phyloP scores from a whole-genome alignment of 768 basidiomycete genomes.

The Russula virescens region DNA sequence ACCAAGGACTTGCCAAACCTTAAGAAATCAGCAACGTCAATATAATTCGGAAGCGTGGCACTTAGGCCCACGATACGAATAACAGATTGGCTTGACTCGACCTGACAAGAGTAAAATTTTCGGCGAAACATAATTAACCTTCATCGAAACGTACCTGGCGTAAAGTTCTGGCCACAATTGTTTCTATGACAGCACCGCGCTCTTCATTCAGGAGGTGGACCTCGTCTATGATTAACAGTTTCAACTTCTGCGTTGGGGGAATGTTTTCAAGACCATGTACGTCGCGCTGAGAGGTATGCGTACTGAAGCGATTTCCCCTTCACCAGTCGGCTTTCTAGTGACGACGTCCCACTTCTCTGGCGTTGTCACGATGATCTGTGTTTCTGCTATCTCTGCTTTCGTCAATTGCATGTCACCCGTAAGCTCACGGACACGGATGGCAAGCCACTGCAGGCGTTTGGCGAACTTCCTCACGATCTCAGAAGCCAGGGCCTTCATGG shows the following conservation, averaged over 20 bases:
- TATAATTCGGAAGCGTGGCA: slow-evolving; percentile 94
- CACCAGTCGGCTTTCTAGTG: slow-evolving; percentile 92
- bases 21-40: slow-evolving; percentile 93
- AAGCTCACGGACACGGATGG: slow-evolving; percentile 80
- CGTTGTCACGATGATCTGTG: slow-evolving; percentile 97
- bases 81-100: slow-evolving; percentile 92
- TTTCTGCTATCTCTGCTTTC: slow-evolving; percentile 86
- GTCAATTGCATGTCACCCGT: slow-evolving; percentile 94
- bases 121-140: neutral
- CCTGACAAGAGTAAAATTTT: slow-evolving; percentile 40
- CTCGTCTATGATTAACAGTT: slow-evolving; percentile 95
- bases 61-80: slow-evolving; percentile 95
- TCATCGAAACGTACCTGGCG: slow-evolving; percentile 54
- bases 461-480: slow-evolving; percentile 92
- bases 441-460: slow-evolving; percentile 86
- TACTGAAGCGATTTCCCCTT: slow-evolving; percentile 93
- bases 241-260: slow-evolving; percentile 59
- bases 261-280: neutral
- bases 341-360: slow-evolving; percentile 99
- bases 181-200: slow-evolving; percentile 96
- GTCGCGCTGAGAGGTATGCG: slow-evolving; percentile 27
- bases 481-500: slow-evolving; percentile 96
- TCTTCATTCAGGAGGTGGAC: slow-evolving; percentile 97
- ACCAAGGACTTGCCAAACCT: slow-evolving; percentile 44
- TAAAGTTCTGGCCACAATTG: slow-evolving; percentile 92